Evolutionary conservation across 129 eudicot species (phyloP), one percentile per base, ranked within the genome.

Genomic region (Calendula officinalis): DNA sequence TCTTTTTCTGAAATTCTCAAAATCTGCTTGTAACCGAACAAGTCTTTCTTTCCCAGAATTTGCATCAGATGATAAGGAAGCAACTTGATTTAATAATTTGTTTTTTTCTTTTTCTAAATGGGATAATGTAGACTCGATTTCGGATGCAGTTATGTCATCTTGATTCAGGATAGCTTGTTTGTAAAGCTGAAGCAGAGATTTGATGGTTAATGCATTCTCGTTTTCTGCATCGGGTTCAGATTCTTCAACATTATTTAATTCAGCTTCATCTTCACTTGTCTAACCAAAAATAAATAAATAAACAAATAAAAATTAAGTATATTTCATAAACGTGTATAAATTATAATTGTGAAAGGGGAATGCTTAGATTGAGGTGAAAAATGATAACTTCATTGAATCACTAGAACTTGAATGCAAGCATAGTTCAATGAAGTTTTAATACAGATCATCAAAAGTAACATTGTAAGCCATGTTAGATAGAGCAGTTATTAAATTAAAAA

Each of bases 1-100:
- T 27, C 96, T 85, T 82, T 85, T 92, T 70, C 98, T 85, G 54
- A 75, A 88, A 75, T 92, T 92, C 13, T 92, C 98, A 69, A 92
- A 92, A 75, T 92, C 96, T 16, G 98, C 98, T 64, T 92, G 98
- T 71, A 92, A 78, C 3, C 98, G 91, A 5, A 92, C 75, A 34
- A 53, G 83, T 66, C 66, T 88, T 73, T 92, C 98, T 75, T 83
- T 92, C 59, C 83, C 95, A 4, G 95, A 85, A 69, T 47, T 79
- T 50, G 85, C 60, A 61, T 92, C 96, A 1, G 75, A 70, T 36
- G 87, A 75, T 61, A 92, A 33, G 35, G 83, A 34, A 8, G 77
- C 73, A 5, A 83, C 78, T 67, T 83, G 79, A 9, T 73, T 64
- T 8, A 38, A 68, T 70, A 88, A 63, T 17, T 79, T 81, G 16